These are phyloP conservation scores for Centella asiatica DNA, from an alignment of 129 eudicot genomes.

Conservation along the genomic window DNA sequence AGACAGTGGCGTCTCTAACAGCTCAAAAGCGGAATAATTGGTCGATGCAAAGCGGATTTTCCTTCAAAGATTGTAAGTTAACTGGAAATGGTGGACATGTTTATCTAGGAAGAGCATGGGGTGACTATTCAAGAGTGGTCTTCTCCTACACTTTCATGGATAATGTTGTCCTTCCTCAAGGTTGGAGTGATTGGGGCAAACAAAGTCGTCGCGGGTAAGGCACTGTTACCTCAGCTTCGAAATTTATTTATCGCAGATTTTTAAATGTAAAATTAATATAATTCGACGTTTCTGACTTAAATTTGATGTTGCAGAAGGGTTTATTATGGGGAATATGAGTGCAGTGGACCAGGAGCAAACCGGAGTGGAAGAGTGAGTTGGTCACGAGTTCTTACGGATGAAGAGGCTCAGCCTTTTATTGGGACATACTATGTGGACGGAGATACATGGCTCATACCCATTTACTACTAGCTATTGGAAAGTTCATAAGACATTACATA, in stretches of 20 bases:
- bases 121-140: conserved; percentile 48
- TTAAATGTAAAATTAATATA: no score
- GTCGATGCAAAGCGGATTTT: conserved; percentile 41
- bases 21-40: conserved; percentile 41
- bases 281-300: background rate
- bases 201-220: conserved; percentile 32
- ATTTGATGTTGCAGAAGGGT: conserved; percentile 20
- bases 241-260: no score
- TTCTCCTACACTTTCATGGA: conserved; percentile 53
- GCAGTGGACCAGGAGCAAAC: conserved; percentile 49
- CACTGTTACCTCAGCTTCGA: no score
- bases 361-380: conserved; percentile 38
- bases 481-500: no score
- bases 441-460: conserved; percentile 41
- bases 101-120: conserved; percentile 69
- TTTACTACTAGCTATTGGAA: background rate
- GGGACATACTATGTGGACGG: conserved; percentile 44
- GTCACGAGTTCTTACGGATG: conserved; percentile 38
- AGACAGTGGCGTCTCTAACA: conserved; percentile 47
- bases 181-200: conserved; percentile 61
- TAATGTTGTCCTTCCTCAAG: conserved; percentile 40
- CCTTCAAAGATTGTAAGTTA: conserved; percentile 39
- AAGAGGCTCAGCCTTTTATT: conserved; percentile 47
- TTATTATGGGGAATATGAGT: conserved; percentile 49
- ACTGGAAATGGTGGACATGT: conserved; percentile 42